phyloP scores from a whole-genome alignment of 139 green algal species.

The Pleodorina starrii region DNA sequence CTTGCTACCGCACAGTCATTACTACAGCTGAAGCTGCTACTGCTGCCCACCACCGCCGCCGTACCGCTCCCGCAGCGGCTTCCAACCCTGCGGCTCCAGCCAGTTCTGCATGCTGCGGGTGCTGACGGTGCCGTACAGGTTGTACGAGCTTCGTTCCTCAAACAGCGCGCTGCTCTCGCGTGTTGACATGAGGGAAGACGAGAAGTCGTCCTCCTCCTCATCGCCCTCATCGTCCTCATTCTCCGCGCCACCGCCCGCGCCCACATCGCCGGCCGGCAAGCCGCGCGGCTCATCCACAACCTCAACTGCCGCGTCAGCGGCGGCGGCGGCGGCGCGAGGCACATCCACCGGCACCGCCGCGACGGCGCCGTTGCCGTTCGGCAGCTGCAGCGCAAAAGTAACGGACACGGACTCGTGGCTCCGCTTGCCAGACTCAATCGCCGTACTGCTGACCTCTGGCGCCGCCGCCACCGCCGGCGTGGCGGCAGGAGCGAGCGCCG shows the following conservation, averaged over 20 bases:
- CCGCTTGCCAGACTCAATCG: no score
- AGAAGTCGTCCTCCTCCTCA: no score
- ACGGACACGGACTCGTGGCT: background rate
- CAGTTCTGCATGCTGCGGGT: background rate
- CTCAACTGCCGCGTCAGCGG: background rate
- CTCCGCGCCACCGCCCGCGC: background rate
- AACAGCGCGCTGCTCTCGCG: conserved; percentile 2
- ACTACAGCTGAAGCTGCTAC: no score
- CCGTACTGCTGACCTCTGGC: no score
- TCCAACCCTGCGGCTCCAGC: conserved; percentile 12
- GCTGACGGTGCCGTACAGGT: background rate
- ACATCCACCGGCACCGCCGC: background rate
- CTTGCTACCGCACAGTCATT: no score
- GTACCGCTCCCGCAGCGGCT: conserved; percentile 1
- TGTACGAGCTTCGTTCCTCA: background rate
- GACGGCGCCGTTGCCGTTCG: background rate
- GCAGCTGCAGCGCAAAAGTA: background rate
- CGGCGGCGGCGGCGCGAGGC: no score
- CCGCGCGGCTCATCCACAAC: background rate
- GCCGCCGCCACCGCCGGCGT: no score
- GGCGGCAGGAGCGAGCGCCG: no score
- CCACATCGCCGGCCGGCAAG: background rate
- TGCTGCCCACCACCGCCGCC: no score
- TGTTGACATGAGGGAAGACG: background rate
- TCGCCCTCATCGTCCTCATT: no score